Percentiles rank a stretch among this genome's conserved stretches.
Conservation (phyloP, 371 early-diverging fungal genomes). For the Rhizopus arrhizus region DNA sequence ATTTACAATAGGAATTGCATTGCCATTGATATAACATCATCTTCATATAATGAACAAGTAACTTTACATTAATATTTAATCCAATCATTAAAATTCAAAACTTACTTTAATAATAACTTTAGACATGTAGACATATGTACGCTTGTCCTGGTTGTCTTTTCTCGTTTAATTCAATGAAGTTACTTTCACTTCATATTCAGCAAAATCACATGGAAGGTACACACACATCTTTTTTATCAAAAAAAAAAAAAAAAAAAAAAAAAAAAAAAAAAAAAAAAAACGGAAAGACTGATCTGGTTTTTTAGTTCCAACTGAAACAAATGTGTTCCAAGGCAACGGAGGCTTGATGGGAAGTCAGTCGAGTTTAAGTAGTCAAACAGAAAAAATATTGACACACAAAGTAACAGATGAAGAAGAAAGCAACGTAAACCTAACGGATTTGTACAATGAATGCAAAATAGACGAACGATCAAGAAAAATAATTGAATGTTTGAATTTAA, state of each 20-base stretch:
- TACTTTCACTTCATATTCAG: conserved; percentile 10
- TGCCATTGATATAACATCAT: conserved; percentile 8
- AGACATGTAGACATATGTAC: conserved; percentile 5
- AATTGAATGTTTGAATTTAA: conserved; percentile 14
- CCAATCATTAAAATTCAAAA: conserved; percentile 1
- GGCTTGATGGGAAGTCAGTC: conserved; percentile 8
- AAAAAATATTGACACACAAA: no score
- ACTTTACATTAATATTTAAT: conserved; percentile 1
- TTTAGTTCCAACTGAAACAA: conserved; percentile 14
- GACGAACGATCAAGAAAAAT: conserved; percentile 13
- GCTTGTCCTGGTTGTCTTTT: conserved; percentile 11
- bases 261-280: conserved; percentile 7
- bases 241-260: no score
- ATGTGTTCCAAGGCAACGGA: conserved; percentile 10
- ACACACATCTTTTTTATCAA: conserved; percentile 5
- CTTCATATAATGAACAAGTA: conserved; percentile 14
- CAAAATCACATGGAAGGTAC: conserved; percentile 14
- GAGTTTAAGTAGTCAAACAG: conserved; percentile 15
- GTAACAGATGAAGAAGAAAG: conserved; percentile 14
- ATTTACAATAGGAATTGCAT: conserved; percentile 15
- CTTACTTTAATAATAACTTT: conserved; percentile 9
- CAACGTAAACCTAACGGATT: conserved; percentile 15
- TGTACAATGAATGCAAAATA: conserved; percentile 15
- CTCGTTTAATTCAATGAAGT: conserved; percentile 7
- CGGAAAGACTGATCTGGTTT: conserved; percentile 7